These are phyloP conservation scores for Triticum turgidum DNA, from an alignment of 176 grass and related monocot species.

Conservation along the genomic window DNA sequence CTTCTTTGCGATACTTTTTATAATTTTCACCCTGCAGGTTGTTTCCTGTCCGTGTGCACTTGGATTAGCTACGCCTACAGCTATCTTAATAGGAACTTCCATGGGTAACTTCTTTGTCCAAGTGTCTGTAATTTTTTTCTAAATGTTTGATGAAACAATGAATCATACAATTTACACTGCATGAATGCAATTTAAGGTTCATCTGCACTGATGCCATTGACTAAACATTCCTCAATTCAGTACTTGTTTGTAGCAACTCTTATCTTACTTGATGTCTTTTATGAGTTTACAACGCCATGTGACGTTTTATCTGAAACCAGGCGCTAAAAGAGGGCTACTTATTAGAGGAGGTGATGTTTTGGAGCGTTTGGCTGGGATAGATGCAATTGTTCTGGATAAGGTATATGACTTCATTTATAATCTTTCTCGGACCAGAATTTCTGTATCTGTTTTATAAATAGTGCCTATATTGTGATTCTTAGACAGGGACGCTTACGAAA, in stretches of 20 bases:
- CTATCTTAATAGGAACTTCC: constrained; percentile 96
- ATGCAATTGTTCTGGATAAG: constrained; percentile 87
- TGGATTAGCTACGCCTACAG: constrained; percentile 93
- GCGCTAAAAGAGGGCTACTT: constrained; percentile 91
- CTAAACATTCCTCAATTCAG: neutral
- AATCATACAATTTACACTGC: neutral
- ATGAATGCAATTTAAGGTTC: neutral
- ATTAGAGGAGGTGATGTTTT: constrained; percentile 98
- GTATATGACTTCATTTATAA: constrained; percentile 36
- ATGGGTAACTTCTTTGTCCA: constrained; percentile 55
- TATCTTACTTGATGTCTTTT: constrained; percentile 4
- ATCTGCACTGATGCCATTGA: neutral
- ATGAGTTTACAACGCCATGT: neutral
- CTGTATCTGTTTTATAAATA: neutral
- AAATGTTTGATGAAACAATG: constrained; percentile 10
- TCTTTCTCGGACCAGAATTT: neutral
- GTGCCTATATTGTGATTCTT: constrained; percentile 2
- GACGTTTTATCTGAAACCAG: constrained; percentile 39
- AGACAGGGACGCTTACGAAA: constrained; percentile 93
- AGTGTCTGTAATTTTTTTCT: constrained; percentile 6
- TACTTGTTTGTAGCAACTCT: neutral
- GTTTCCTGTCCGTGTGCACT: constrained; percentile 98
- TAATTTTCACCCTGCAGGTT: constrained; percentile 53
- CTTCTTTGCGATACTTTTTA: constrained; percentile 1
- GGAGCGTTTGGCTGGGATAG: constrained; percentile 76